Conservation (phyloP, 257 asterid species). For the Buddleja alternifolia region DNA sequence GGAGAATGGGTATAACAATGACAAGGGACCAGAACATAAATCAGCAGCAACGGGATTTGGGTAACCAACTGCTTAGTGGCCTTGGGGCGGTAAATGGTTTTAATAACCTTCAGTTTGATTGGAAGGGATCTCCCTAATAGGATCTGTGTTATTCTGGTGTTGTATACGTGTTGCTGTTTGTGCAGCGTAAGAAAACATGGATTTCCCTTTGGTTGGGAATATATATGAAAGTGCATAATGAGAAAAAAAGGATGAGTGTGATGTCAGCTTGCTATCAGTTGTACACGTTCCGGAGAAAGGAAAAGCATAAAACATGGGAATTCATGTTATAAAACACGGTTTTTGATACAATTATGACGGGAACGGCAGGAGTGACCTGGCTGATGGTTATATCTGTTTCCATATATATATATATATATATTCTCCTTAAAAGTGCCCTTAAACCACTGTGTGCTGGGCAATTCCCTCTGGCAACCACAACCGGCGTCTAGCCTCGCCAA, state of each 20-base stretch:
- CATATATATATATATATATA: no score
- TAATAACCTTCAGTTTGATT: slow-evolving; percentile 71
- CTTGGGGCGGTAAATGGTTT: slow-evolving; percentile 72
- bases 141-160: not conserved
- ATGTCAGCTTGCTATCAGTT: slow-evolving; percentile 17
- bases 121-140: slow-evolving; percentile 63
- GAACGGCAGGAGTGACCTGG: no score
- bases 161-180: slow-evolving; percentile 37
- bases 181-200: slow-evolving; percentile 36
- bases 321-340: no score
- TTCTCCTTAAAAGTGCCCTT: slow-evolving; percentile 26
- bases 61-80: slow-evolving; percentile 70
- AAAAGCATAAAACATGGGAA: slow-evolving; percentile 29
- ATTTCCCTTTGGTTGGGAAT: slow-evolving; percentile 32
- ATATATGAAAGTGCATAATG: slow-evolving; percentile 30
- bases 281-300: slow-evolving; percentile 37
- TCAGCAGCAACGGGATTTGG: slow-evolving; percentile 68
- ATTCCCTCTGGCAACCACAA: slow-evolving; percentile 17
- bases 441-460: slow-evolving; percentile 33
- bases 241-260: slow-evolving; percentile 23
- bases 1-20: slow-evolving; percentile 64
- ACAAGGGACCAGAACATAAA: slow-evolving; percentile 53
- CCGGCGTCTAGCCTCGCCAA: slow-evolving; percentile 24
- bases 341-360: no score
- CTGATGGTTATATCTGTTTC: no score